Evolutionary conservation across 345 rosid species (phyloP).

Genomic region (Syzygium aromaticum): DNA sequence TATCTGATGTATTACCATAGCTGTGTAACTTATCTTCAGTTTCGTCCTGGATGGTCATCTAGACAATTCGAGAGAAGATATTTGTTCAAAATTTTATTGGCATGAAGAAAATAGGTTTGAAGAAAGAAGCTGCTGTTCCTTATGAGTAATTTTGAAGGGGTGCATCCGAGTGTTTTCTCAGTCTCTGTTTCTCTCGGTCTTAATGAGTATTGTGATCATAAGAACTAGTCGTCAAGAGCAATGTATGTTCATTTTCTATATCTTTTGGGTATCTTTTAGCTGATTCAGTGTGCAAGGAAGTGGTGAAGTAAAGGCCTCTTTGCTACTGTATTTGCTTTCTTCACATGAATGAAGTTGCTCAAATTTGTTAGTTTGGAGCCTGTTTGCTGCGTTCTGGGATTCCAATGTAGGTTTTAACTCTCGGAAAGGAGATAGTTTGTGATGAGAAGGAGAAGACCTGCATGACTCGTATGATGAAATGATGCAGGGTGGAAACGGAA

Average conservation of each 20-base stretch:
- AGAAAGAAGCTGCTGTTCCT: background rate
- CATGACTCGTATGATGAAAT: background rate
- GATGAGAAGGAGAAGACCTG: background rate
- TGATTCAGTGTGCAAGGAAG: background rate
- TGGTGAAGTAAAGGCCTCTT: background rate
- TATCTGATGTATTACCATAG: constrained; percentile 1
- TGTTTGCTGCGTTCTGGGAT: background rate
- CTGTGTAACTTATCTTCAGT: constrained; percentile 5
- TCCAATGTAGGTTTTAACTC: background rate
- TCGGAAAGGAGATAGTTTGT: background rate
- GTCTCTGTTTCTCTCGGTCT: background rate
- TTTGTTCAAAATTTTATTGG: background rate
- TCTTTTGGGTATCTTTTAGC: background rate
- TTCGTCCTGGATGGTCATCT: background rate
- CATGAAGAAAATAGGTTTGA: background rate
- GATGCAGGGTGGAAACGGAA: background rate
- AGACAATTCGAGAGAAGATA: background rate
- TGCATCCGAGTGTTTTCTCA: background rate
- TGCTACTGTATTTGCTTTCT: background rate
- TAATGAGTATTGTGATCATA: background rate
- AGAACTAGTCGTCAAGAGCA: background rate
- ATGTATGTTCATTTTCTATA: background rate
- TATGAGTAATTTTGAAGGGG: background rate
- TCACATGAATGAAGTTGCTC: background rate
- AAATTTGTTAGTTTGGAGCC: background rate